Evolutionary conservation across 192 early-diverging fungal species (phyloP), one percentile per base, ranked within the genome.

Genomic region (Geranomyces variabilis): DNA sequence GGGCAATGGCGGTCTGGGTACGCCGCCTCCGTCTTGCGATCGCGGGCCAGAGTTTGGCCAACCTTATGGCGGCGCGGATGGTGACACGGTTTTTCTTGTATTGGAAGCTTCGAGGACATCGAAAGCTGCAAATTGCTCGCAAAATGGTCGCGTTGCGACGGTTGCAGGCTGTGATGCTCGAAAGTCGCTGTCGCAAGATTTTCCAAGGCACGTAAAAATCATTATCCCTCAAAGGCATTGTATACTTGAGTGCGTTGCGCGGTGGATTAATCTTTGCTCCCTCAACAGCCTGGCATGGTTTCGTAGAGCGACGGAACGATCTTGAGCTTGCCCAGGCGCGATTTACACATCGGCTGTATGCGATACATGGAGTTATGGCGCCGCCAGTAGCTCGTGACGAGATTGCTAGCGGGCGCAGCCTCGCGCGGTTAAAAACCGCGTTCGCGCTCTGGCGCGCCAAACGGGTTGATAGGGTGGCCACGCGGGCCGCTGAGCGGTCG

Each of bases 91-190:
- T 9, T 19, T 60, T 60, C 58, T 3, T 34, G 58, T 60, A 60
- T 26, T 60, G 58, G 58, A 60, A 60, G 58, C 17, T 28, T 8
- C 17, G 58, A 29, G 17, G 24, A 4, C 9, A 19, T 7, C 17
- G 58, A 7, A 28, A 34, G 31, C 17, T 26, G 15, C 29, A 60
- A 29, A 26, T 60, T 17, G 58, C 24, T 6, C 24, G 58, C 17
- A 60, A 60, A 34, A 33, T 60, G 31, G 58, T 7, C 7, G 58
- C 58, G 9, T 60, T 60, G 58, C 17, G 58, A 26, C 24, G 58
- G 22, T 33, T 60, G 58, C 17, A 26, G 31, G 17, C 17, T 8
- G 8, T 60, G 28, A 34, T 60, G 24, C 15, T 60, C 31, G 29
- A 60, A 60, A 4, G 29, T 19, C 24, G 58, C 21, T 60, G 58